Percentiles rank a stretch among this genome's conserved stretches.
Conservation (phyloP, 306 rosid species). For the Hylodesmum podocarpum region DNA sequence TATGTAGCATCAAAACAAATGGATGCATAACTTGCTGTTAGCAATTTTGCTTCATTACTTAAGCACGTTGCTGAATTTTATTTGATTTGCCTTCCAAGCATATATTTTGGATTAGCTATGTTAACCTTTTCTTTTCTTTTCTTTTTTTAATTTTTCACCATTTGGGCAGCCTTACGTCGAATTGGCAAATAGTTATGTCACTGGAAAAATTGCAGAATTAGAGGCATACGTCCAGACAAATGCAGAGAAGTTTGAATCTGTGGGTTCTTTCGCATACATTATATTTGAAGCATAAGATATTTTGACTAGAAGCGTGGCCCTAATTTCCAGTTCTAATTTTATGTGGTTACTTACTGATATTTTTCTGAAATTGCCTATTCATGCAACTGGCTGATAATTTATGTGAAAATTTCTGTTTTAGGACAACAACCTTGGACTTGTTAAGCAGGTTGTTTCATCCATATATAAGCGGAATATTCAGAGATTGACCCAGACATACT, state of each 20-base stretch:
- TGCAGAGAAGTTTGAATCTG: slow-evolving; percentile 57
- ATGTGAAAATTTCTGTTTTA: slow-evolving; percentile 23
- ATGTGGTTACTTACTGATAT: neutral
- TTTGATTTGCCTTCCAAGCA: neutral
- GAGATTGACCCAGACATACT: slow-evolving; percentile 81
- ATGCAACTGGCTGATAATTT: neutral
- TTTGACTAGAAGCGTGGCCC: neutral
- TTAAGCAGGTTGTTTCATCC: slow-evolving; percentile 71
- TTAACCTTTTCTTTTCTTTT: no score
- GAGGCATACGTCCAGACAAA: slow-evolving; percentile 47
- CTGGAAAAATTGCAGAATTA: slow-evolving; percentile 52
- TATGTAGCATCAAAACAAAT: neutral
- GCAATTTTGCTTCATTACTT: neutral
- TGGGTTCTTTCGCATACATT: slow-evolving; percentile 33
- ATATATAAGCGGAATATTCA: slow-evolving; percentile 81
- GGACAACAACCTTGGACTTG: slow-evolving; percentile 85
- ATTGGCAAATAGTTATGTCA: slow-evolving; percentile 56
- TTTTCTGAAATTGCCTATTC: neutral
- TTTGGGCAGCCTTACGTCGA: slow-evolving; percentile 64
- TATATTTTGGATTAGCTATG: neutral
- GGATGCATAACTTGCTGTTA: neutral
- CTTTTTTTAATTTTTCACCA: neutral
- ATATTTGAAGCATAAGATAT: neutral
- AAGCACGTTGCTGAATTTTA: neutral
- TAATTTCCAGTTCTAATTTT: neutral